A percentile compares a stretch with the other conserved stretches of the same genome.
These are phyloP conservation scores for Aspergillus bridgeri DNA, from an alignment of 495 filamentous ascomycete species.

Conservation along the genomic window DNA sequence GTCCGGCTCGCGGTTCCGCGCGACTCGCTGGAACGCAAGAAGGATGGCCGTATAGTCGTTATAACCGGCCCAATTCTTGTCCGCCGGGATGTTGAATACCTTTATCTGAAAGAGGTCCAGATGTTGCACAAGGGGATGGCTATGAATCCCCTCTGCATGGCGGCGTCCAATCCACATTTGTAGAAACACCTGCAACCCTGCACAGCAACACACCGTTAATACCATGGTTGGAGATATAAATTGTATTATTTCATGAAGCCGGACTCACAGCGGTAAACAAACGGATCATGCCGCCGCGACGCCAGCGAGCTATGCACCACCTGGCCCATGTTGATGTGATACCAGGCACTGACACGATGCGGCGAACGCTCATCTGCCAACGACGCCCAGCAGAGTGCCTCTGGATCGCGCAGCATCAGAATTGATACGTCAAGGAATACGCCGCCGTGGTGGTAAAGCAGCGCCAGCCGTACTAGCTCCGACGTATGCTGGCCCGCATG, in stretches of 20 bases:
- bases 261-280: conserved; percentile 1
- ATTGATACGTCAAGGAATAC: conserved; percentile 26
- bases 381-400: conserved; percentile 20
- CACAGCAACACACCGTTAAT: background rate
- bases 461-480: conserved; percentile 20
- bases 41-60: background rate
- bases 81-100: background rate
- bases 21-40: background rate
- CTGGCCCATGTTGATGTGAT: background rate
- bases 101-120: background rate
- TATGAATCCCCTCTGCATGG: background rate
- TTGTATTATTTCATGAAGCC: too few relatives aligned
- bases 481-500: conserved; percentile 21
- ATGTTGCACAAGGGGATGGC: background rate
- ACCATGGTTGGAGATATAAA: background rate
- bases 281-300: background rate
- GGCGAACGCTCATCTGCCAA: conserved; percentile 9
- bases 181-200: background rate
- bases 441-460: conserved; percentile 22
- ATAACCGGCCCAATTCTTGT: background rate
- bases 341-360: background rate
- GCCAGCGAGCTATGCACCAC: background rate
- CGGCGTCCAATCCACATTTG: background rate
- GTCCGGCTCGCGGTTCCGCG: background rate
- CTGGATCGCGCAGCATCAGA: conserved; percentile 18